Percentiles rank a stretch among this genome's conserved stretches.
Evolutionary conservation across 2,329 filamentous ascomycete genomes (phyloP).

Genomic region (Alternaria gansuensis): DNA sequence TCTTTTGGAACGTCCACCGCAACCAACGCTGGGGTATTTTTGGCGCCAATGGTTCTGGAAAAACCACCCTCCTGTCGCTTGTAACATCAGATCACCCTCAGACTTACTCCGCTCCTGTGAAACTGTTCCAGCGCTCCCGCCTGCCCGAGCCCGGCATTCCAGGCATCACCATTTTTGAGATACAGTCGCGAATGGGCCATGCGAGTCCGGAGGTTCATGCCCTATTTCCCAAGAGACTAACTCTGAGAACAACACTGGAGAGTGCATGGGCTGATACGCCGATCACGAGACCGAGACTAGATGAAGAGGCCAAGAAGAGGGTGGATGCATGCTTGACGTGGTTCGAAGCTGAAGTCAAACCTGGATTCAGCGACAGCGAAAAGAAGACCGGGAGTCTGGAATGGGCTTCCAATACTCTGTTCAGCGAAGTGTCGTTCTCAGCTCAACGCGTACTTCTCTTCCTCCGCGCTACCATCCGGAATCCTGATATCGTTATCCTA

Average conservation of each 20-base stretch:
- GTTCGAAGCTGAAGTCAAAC: conserved; percentile 82
- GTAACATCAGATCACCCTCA: conserved; percentile 97
- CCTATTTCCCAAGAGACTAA: conserved; percentile 83
- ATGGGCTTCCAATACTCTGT: conserved; percentile 74
- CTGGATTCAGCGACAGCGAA: conserved; percentile 42
- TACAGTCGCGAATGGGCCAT: conserved; percentile 89
- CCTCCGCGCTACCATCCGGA: conserved; percentile 62
- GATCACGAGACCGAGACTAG: conserved; percentile 72
- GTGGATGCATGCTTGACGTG: conserved; percentile 76
- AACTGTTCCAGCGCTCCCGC: conserved; percentile 82
- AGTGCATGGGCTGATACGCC: conserved; percentile 94
- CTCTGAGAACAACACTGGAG: conserved; percentile 77
- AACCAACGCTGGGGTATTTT: conserved; percentile 93
- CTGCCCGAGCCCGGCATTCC: conserved; percentile 75
- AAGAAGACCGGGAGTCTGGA: conserved; percentile 40
- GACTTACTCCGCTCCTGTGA: conserved; percentile 87
- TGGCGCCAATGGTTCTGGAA: conserved; percentile 92
- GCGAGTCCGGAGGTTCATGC: conserved; percentile 93
- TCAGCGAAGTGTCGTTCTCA: conserved; percentile 79
- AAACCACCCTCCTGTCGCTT: conserved; percentile 91
- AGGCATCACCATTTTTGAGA: conserved; percentile 89
- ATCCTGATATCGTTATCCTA: conserved; percentile 60
- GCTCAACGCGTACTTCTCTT: conserved; percentile 87
- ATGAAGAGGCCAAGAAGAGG: conserved; percentile 63
- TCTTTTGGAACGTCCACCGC: conserved; percentile 82